phyloP scores from a whole-genome alignment of 2,329 filamentous ascomycete genomes.

The Colletotrichum sp. region DNA sequence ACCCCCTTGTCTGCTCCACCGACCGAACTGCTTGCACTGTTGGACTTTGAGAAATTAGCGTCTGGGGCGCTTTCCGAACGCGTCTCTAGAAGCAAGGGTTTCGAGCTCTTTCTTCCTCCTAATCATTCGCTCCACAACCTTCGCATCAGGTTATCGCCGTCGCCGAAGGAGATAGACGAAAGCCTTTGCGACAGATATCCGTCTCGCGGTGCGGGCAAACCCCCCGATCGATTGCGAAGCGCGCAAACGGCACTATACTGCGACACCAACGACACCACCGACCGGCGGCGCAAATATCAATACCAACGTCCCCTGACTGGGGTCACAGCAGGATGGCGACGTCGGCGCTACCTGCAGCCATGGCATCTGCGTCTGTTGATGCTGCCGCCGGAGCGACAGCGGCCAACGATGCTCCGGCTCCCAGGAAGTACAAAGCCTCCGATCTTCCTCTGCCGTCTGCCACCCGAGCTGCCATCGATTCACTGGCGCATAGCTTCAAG shows the following conservation, averaged over 20 bases:
- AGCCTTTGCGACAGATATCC: neutral
- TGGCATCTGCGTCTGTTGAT: neutral
- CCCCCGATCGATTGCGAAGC: neutral
- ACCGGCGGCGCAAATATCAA: neutral
- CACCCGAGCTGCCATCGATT: slow-evolving; percentile 77
- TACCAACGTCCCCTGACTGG: neutral
- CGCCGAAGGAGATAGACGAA: neutral
- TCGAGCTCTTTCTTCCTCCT: neutral
- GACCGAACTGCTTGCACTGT: neutral
- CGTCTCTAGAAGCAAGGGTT: neutral
- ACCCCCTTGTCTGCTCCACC: slow-evolving; percentile 2
- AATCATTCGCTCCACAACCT: neutral
- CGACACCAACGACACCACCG: neutral
- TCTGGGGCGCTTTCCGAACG: neutral
- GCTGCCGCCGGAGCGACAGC: neutral
- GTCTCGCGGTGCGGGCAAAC: neutral
- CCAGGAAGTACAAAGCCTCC: slow-evolving; percentile 69
- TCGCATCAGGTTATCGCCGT: neutral
- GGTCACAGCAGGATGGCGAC: neutral
- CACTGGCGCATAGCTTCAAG: slow-evolving; percentile 80
- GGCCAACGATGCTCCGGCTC: neutral
- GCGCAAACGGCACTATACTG: neutral
- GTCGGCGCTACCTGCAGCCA: neutral
- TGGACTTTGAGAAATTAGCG: neutral
- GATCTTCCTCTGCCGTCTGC: slow-evolving; percentile 76